Evolutionary conservation across 1,139 yeast species (phyloP), one percentile per base, ranked within the genome.

Genomic region (Taphrina flavorubra): DNA sequence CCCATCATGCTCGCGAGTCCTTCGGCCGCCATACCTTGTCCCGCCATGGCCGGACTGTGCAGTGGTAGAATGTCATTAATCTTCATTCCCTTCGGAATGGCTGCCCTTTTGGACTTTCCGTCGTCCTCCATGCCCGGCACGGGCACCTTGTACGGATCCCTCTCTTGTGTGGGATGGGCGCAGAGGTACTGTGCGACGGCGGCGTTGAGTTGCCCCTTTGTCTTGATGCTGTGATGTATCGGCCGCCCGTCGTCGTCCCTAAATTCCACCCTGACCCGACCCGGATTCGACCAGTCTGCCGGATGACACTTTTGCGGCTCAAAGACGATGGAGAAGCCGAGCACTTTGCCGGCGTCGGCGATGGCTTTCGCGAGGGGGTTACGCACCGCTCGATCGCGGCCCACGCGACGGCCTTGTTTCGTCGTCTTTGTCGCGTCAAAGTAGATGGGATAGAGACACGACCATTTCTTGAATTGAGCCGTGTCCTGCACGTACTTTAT

Each of bases 271-370:
- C 97, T 84, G 49, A 94, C 94, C 74, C 98, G 84, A 14, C 99
- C 99, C 1, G 97, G 96, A 76, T 94, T 94, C 71, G 98, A 97
- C 84, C 89, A 94, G 79, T 94, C 99, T 77, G 92, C 97, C 11
- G 99, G 99, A 78, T 94, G 99, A 2, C 89, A 80, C 79, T 92
- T 94, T 72, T 89, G 91, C 72, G 94, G 86, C 78, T 89, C 94
- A 72, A 77, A 73, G 39, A 79, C 77, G 7, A 77, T 73, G 58
- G 77, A 77, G 59, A 77, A 73, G 81, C 80, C 75, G 73, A 78
- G 71, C 79, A 79, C 73, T 84, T 84, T 44, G 85, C 90, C 78
- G 4, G 79, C 83, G 13, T 90, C 96, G 44, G 89, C 84, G 42
- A 94, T 83, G 2, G 90, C 86, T 74, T 87, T 87, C 1, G 97